Base-by-base conservation (phyloP, 2,329 filamentous ascomycete species). In the Penicillium sp. region DNA sequence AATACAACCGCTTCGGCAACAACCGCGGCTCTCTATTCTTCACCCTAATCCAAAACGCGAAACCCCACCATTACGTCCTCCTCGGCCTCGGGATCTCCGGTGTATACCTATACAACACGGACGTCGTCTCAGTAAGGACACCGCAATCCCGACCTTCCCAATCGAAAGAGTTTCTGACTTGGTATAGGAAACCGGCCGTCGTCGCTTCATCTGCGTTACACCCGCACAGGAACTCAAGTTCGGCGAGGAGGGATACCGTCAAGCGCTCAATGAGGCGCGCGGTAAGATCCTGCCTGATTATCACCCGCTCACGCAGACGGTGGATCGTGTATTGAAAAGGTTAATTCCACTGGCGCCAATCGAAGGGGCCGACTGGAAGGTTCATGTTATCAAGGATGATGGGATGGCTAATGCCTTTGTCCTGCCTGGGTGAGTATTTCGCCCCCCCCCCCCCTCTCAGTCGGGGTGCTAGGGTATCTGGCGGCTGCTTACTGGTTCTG, bases 371-470 rank as follows among this genome's bases (percentile, higher is more conserved):
- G 56, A 62, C 40, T 84, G 81, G 80, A 77, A 77, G 51, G 74
- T 82, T 0, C 72, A 79, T 63, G 80, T 84, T 16, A 81, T 84
- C 40, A 68, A 81, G 6, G 65, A 69, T 42, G 56, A 62, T 49
- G 28, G 37, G n/a, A 61, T 55, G 64, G 67, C 69, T 56, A 84
- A 84, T 60, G 81, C 81, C 1, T 84, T 84, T 63, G 81, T 84
- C 1, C 71, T 82, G 44, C 80, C 81, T 4, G 80, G 76, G 73
- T 75, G 31, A 18, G 34, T 16, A n/a, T 6, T 9, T 37, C 5
- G 10, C 9, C 1, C n/a, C n/a, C 20, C 5, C 13, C 9, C 1
- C n/a, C n/a, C 20, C 26, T 35, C 11, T 35, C 18, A n/a, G 23
- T 36, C 4, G n/a, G 14, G 11, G 9, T 22, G 16, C 6, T 10